Conservation (phyloP, 2,329 filamentous ascomycete genomes). For the Chaetomium strumarium region DNA sequence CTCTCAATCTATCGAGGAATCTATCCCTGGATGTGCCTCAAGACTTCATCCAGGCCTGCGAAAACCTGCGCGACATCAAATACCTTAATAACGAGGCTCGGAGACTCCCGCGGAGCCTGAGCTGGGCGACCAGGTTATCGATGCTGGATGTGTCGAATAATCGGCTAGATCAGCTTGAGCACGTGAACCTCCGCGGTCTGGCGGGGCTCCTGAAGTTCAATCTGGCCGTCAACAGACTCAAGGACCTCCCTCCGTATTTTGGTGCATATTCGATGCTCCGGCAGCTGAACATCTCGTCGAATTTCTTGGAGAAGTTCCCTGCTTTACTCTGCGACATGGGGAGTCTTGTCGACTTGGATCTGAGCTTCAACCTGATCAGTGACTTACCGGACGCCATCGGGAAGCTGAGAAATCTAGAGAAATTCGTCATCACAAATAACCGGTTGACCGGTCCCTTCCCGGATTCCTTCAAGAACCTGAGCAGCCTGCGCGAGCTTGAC, state of each 20-base stretch:
- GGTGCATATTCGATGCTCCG: slow-evolving; percentile 71
- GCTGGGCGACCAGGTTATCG: slow-evolving; percentile 72
- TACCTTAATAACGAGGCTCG: slow-evolving; percentile 92
- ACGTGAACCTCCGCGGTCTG: slow-evolving; percentile 72
- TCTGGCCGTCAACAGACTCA: slow-evolving; percentile 86
- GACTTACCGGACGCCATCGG: slow-evolving; percentile 73
- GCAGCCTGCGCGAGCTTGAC: slow-evolving; percentile 82
- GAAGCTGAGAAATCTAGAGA: slow-evolving; percentile 71
- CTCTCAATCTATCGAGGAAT: slow-evolving; percentile 88
- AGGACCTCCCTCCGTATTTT: slow-evolving; percentile 74
- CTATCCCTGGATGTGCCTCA: slow-evolving; percentile 86
- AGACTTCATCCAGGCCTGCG: slow-evolving; percentile 93
- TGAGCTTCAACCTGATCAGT: slow-evolving; percentile 91
- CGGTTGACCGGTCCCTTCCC: slow-evolving; percentile 72
- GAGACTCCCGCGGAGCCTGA: slow-evolving; percentile 76
- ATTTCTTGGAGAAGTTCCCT: slow-evolving; percentile 80
- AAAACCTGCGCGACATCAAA: slow-evolving; percentile 88
- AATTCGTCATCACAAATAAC: slow-evolving; percentile 95
- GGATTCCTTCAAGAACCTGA: slow-evolving; percentile 63
- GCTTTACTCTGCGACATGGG: slow-evolving; percentile 76
- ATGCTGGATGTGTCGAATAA: slow-evolving; percentile 96
- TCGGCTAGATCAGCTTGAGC: slow-evolving; percentile 76
- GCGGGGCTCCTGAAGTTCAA: slow-evolving; percentile 80
- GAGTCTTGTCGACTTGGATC: slow-evolving; percentile 83
- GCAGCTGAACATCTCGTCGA: slow-evolving; percentile 87